Evolutionary conservation across 2,329 filamentous ascomycete genomes (phyloP), one percentile per base, ranked within the genome.

Genomic region (Trichophyton equinum): DNA sequence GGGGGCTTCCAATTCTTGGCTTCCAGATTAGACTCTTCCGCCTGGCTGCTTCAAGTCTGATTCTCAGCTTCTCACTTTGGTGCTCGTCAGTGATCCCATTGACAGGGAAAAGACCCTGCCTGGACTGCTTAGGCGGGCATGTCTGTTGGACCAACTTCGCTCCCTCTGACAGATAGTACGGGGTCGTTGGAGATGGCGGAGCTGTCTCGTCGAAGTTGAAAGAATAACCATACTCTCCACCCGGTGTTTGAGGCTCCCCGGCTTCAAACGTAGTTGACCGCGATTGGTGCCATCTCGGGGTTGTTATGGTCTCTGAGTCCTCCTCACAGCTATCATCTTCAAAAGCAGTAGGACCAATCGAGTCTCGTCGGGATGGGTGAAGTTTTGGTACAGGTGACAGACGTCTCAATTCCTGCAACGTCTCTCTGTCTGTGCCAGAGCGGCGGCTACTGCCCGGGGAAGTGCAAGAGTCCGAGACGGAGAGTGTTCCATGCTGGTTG

Each of bases 21-120:
- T 86, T 86, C 76, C 85, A 90, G 69, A 89, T 86, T 72, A 90
- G 71, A 69, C 86, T 92, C 81, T 89, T 90, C 63, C 88, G 80
- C 63, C 87, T 79, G 0, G 87, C 87, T 9, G 85, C 84, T 79
- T 88, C 83, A 63, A 91, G 75, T 56, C 84, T 79, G 73, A 82
- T 79, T 63, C 84, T 75, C 60, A 87, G 77, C 18, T 71, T 69
- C 22, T 72, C 70, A 46, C 71, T 71, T 1, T 67, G 63, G 40
- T 74, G 71, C 51, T 69, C 69, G 4, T 72, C 70, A 46, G 63
- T 63, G 7, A 65, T 64, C 1, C 65, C 68, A 46, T 46, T 61
- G 44, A 64, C 22, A 44, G 70, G 68, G 63, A 79, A 79, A 1
- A 79, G 67, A 3, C 75, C 71, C 60, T 74, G 70, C 2, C 71